Evolutionary conservation across 2,329 filamentous ascomycete genomes (phyloP).

Genomic region (Epichloe baconii): DNA sequence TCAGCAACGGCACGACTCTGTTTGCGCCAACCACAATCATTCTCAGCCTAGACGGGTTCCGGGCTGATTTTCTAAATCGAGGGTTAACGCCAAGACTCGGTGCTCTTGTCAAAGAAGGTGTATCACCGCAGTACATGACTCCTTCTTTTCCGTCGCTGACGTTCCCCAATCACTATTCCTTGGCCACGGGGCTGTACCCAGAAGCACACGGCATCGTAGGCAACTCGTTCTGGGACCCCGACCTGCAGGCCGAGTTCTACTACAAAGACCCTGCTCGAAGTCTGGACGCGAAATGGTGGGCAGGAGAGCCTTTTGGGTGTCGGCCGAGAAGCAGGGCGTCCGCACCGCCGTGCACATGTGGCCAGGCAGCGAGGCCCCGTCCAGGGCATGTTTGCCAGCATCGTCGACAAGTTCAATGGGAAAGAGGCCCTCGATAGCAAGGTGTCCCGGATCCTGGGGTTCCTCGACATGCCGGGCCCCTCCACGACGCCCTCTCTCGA

Average conservation of each 20-base stretch:
- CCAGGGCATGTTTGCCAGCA: conserved; percentile 57
- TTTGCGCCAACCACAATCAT: conserved; percentile 89
- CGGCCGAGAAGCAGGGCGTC: conserved; percentile 71
- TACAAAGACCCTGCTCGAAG: conserved; percentile 69
- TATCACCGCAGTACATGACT: conserved; percentile 84
- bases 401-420: conserved; percentile 74
- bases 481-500: conserved; percentile 41
- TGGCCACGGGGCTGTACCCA: conserved; percentile 84
- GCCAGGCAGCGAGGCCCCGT: conserved; percentile 90
- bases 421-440: conserved; percentile 64
- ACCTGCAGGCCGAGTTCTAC: conserved; percentile 65
- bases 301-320: conserved; percentile 83
- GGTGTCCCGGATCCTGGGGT: conserved; percentile 64
- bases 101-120: conserved; percentile 64
- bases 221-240: conserved; percentile 88
- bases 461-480: conserved; percentile 69
- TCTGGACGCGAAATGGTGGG: conserved; percentile 86
- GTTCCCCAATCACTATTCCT: conserved; percentile 90
- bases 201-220: conserved; percentile 88
- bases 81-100: conserved; percentile 73
- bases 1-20: conserved; percentile 73
- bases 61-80: conserved; percentile 80
- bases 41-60: conserved; percentile 89
- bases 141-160: conserved; percentile 94
- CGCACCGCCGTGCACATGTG: conserved; percentile 91